Evolutionary conservation across 176 grass and related monocot species (phyloP).

Genomic region (Hsuehochloa calcarea): DNA sequence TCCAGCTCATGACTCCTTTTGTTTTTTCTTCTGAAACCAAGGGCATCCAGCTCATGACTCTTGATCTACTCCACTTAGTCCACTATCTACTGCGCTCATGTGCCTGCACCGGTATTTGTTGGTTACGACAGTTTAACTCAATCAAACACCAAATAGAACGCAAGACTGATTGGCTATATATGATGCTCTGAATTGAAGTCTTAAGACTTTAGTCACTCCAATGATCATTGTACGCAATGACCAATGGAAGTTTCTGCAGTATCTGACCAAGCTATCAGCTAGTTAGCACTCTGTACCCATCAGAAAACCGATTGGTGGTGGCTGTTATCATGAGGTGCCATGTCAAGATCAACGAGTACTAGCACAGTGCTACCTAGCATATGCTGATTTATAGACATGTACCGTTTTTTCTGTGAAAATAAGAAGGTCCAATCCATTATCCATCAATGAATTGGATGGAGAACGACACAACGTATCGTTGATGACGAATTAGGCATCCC

Average conservation of each 20-base stretch:
- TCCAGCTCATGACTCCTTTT: background rate
- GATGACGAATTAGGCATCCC: background rate
- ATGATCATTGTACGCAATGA: background rate
- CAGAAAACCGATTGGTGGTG: background rate
- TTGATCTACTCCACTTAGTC: background rate
- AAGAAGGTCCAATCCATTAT: background rate
- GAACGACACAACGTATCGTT: background rate
- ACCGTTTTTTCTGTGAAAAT: background rate
- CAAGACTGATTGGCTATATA: background rate
- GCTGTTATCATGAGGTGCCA: conserved; percentile 13
- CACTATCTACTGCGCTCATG: background rate
- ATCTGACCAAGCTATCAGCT: background rate
- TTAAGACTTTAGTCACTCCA: background rate
- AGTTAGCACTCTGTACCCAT: background rate
- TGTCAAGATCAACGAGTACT: background rate
- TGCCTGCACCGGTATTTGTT: background rate
- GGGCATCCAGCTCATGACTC: background rate
- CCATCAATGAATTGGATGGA: background rate
- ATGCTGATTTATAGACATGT: background rate
- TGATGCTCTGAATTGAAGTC: background rate
- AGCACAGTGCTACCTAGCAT: background rate
- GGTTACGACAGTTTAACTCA: background rate
- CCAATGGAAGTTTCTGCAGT: background rate
- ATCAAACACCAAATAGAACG: background rate
- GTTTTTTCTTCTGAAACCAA: no score